Evolutionary conservation across 2,329 filamentous ascomycete species (phyloP), one percentile per base, ranked within the genome.

Genomic region (Leptodontidium sp.): DNA sequence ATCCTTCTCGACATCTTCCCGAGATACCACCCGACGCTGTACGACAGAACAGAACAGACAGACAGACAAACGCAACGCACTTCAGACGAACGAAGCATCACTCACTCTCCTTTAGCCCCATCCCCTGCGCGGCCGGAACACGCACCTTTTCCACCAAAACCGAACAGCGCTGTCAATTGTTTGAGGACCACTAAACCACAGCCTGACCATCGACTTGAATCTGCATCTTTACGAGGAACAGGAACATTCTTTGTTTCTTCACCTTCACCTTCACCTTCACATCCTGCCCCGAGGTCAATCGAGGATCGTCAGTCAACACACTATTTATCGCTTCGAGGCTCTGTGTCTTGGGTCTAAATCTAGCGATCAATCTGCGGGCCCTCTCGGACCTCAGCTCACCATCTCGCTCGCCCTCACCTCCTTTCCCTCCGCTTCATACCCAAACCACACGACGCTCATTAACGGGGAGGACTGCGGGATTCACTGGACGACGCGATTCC

Each of bases 391-490:
- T 17, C 55, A 24, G 7, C 15, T 47, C 32, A 21, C 32, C 32
- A 24, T 9, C 15, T 47, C 32, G 14, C 32, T 55, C 35, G 43
- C 45, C 61, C 62, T 68, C 57, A n/a, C 53, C 40, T 59, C 64
- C 61, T 50, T 59, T 32, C 52, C 40, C 64, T 65, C 53, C 61
- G 8, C 61, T 26, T 57, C 61, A 53, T 7, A 21, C 29, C 61
- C 12, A 65, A 57, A 65, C 61, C n/a, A 45, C 49, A 58, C 45
- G 24, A 67, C 68, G 61, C 61, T 72, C 69, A 53, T 68, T 71
- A 50, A 45, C 24, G 45, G 61, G 45, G 53, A 59, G 66, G 61
- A 59, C 52, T 29, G 38, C 24, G 26, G 26, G 26, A n/a, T 47
- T 57, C 49, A 58, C 32, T 24, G 29, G 47, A 50, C 38, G 45